Evolutionary conservation across 108 stramenopile genomes (phyloP), one percentile per base, ranked within the genome.

Genomic region (Skeletonema potamos): DNA sequence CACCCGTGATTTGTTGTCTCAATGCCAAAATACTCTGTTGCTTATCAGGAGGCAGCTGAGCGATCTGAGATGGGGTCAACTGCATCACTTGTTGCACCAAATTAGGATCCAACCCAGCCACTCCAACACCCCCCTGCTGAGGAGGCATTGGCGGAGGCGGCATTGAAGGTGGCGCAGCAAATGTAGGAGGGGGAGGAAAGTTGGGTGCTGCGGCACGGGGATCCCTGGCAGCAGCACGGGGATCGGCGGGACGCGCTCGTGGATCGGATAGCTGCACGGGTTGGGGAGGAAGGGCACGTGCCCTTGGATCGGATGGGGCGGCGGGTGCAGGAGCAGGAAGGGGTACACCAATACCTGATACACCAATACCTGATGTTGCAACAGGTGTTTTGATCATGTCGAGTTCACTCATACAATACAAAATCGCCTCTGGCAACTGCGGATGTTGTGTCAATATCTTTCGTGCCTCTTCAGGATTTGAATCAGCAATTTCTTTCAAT

Each of bases 51-150:
- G 95, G 95, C 54, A 96, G 73, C 68, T 94, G 90, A 10, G 85
- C 70, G 66, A 96, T 94, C 59, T 91, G 90, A 63, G 85, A 74
- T 13, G 89, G 91, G 15, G 84, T 87, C 63, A 95, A 73, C 6
- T 86, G 81, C 93, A 96, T 94, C 55, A 96, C 96, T 76, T 94
- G 93, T 64, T 93, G 93, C 8, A 93, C 86, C 55, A 96, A 79
- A 0, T 70, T 75, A 1, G 92, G 88, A 83, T 92, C 89, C 41
- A 96, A 66, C 17, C 87, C 85, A 7, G 89, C 87, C 20, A 87
- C 75, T 48, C 30, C 36, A 28, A 8, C 58, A 22, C n/a, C n/a
- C n/a, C 48, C 81, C 1, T 71, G 77, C 22, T 73, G 72, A 34
- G 58, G 58, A 51, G 58, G 59, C 56, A 82, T 76, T 27, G 84